Evolutionary conservation across 2,329 filamentous ascomycete genomes (phyloP), one percentile per base, ranked within the genome.

Genomic region (Hypoxylon sp.): DNA sequence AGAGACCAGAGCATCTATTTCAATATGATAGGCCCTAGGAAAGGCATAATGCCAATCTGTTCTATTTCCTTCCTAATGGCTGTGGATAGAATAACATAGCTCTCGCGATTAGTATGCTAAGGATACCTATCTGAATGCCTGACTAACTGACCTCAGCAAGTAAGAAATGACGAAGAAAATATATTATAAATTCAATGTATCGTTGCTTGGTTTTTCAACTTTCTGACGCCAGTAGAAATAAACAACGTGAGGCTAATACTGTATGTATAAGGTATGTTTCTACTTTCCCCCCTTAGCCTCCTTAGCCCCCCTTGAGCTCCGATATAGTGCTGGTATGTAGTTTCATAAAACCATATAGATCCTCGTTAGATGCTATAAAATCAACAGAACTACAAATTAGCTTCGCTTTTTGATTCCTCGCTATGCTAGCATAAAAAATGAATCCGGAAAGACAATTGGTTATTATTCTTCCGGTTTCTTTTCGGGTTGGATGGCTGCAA

Each of bases 401-500:
- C 38, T 45, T 58, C 28, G 11, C 25, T 45, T 45, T 45, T 23
- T 46, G 30, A 34, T 17, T 43, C 17, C 11, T 43, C 41, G 11
- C 21, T 30, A 41, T 51, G 19, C n/a, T 30, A 13, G 41, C 14
- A 19, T 11, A 13, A 52, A 52, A 34, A 7, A 50, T 32, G 25
- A 23, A 51, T 2, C 21, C 32, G 46, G 25, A 3, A n/a, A 10
- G 1, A 17, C 14, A 32, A 11, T 19, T 21, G 10, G 28, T 10
- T 25, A 17, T 53, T 19, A 32, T 19, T 45, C 17, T 41, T 59
- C 45, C 2, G 53, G 11, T 2, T 60, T 46, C n/a, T 41, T 36
- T 5, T 58, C 38, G 13, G 48, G 10, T 14, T 46, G 50, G 19
- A 69, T 57, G 1, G 68, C 65, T 25, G 66, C 68, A 30, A 71